Evolutionary conservation across 1,139 yeast genomes (phyloP).

Genomic region (Geotrichum cucujoidarum): DNA sequence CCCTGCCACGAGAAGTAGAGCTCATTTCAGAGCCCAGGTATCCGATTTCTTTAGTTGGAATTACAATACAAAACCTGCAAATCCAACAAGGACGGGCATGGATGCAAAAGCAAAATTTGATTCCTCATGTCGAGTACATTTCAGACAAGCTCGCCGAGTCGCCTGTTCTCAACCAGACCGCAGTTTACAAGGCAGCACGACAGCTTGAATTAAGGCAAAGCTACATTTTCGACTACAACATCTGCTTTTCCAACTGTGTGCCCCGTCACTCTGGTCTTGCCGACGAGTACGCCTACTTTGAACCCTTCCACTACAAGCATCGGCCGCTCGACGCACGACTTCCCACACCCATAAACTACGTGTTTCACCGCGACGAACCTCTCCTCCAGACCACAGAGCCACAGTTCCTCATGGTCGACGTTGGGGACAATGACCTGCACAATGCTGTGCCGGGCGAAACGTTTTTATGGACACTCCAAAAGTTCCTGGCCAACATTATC

Average conservation of each 20-base stretch:
- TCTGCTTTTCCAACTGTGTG: slow-evolving; percentile 16
- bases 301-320: slow-evolving; percentile 16
- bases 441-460: slow-evolving; percentile 9
- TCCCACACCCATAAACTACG: slow-evolving; percentile 16
- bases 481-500: slow-evolving; percentile 16
- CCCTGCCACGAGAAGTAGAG: slow-evolving; percentile 16
- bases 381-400: slow-evolving; percentile 15
- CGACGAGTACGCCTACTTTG: slow-evolving; percentile 17
- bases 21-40: slow-evolving; percentile 15
- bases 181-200: slow-evolving; percentile 16
- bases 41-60: slow-evolving; percentile 15
- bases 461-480: slow-evolving; percentile 13
- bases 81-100: slow-evolving; percentile 18
- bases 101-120: slow-evolving; percentile 12
- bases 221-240: slow-evolving; percentile 13
- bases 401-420: slow-evolving; percentile 18
- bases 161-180: slow-evolving; percentile 9
- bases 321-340: slow-evolving; percentile 14
- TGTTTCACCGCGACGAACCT: slow-evolving; percentile 19
- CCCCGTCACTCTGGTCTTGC: slow-evolving; percentile 15
- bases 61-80: slow-evolving; percentile 13
- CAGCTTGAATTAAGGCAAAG: slow-evolving; percentile 15
- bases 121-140: slow-evolving; percentile 20
- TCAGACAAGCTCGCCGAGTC: slow-evolving; percentile 14
- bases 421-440: slow-evolving; percentile 18